These are phyloP conservation scores for Phytophthora palmivora DNA, from an alignment of 352 stramenopile genomes.

Conservation along the genomic window DNA sequence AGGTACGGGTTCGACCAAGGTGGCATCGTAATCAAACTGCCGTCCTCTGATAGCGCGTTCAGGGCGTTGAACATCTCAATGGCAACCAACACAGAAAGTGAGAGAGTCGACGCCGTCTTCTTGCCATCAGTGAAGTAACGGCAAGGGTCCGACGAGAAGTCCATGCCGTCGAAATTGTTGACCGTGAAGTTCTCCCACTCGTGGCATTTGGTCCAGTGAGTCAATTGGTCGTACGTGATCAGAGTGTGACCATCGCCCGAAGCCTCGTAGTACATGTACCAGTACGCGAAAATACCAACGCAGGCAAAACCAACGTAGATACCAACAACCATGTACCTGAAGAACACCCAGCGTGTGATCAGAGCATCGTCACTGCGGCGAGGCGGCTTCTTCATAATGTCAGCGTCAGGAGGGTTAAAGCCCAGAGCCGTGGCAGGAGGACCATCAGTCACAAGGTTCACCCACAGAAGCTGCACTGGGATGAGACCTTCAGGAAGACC, in stretches of 20 bases:
- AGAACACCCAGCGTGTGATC: slow-evolving; percentile 98
- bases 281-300: slow-evolving; percentile 94
- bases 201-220: slow-evolving; percentile 91
- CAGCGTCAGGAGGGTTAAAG: slow-evolving; percentile 98
- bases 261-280: slow-evolving; percentile 93
- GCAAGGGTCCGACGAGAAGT: slow-evolving; percentile 92
- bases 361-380: slow-evolving; percentile 96
- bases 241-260: slow-evolving; percentile 93
- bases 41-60: slow-evolving; percentile 94
- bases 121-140: slow-evolving; percentile 95
- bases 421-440: slow-evolving; percentile 97
- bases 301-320: slow-evolving; percentile 94
- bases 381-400: slow-evolving; percentile 97
- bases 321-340: slow-evolving; percentile 96
- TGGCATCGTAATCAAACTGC: slow-evolving; percentile 92
- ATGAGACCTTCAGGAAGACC: slow-evolving; percentile 98
- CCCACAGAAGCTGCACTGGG: slow-evolving; percentile 99
- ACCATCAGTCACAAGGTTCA: slow-evolving; percentile 99
- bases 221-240: slow-evolving; percentile 91
- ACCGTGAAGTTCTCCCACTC: slow-evolving; percentile 93
- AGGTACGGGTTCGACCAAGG: slow-evolving; percentile 95
- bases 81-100: slow-evolving; percentile 93
- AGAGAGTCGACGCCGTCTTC: slow-evolving; percentile 92
- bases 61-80: slow-evolving; percentile 97
- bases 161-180: slow-evolving; percentile 91